phyloP scores from a whole-genome alignment of 305 asterid genomes.

The Fraxinus floribunda region DNA sequence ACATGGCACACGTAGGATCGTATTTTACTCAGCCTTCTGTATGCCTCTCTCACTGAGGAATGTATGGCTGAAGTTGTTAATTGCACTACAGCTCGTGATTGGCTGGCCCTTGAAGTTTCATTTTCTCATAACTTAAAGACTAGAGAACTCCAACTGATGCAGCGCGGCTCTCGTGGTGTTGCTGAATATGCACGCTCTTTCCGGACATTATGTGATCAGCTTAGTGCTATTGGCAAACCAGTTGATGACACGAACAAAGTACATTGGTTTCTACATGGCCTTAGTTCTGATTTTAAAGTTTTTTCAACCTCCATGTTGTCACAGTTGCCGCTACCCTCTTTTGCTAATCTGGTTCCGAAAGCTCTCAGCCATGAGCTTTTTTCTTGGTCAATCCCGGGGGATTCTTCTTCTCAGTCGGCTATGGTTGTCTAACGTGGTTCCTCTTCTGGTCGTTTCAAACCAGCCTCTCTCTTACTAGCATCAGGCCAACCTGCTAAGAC shows the following conservation, averaged over 20 bases:
- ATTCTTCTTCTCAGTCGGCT: background rate
- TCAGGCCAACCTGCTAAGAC: background rate
- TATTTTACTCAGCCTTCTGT: background rate
- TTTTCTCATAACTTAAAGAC: background rate
- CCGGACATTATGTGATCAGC: background rate
- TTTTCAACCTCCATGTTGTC: background rate
- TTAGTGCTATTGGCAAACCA: background rate
- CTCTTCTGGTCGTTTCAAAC: background rate
- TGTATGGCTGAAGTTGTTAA: background rate
- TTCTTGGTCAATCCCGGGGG: background rate
- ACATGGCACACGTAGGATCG: background rate
- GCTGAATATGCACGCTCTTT: background rate
- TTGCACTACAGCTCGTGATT: background rate
- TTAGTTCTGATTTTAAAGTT: background rate
- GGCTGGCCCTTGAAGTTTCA: background rate
- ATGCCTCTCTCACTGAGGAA: background rate
- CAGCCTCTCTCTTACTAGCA: background rate
- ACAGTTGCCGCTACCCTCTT: background rate
- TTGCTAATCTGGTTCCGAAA: background rate
- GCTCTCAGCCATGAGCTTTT: background rate
- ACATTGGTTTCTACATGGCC: background rate
- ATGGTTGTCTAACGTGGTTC: background rate
- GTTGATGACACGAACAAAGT: constrained; percentile 9
- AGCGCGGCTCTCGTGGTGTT: background rate
- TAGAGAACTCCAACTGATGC: background rate